phyloP scores from a whole-genome alignment of 345 rosid species.

The Acer saccharum region DNA sequence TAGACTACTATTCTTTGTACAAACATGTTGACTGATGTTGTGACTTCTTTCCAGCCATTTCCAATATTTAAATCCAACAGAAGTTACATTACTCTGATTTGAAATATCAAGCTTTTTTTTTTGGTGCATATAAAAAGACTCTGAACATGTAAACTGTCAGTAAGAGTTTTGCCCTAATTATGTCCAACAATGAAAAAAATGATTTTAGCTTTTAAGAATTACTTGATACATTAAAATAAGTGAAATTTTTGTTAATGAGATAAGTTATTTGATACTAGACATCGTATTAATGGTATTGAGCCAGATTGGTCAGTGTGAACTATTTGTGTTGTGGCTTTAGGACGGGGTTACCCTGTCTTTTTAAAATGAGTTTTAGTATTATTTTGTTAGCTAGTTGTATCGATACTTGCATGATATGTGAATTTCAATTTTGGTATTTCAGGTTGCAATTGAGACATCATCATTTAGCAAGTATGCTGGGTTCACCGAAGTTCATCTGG shows the following conservation, averaged over 20 bases:
- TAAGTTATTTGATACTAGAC: background rate
- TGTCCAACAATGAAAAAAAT: background rate
- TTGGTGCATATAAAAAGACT: too few relatives aligned
- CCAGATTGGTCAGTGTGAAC: background rate
- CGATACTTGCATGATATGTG: background rate
- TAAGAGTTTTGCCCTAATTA: too few relatives aligned
- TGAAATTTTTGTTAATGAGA: background rate
- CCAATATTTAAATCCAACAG: too few relatives aligned
- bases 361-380: background rate
- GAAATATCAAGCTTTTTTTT: too few relatives aligned
- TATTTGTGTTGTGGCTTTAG: background rate
- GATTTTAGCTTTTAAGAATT: too few relatives aligned
- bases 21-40: too few relatives aligned
- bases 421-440: slow-evolving; percentile 17
- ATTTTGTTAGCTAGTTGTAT: background rate
- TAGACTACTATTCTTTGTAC: too few relatives aligned
- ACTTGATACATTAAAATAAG: background rate
- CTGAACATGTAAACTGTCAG: too few relatives aligned
- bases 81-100: too few relatives aligned
- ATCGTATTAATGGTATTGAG: background rate
- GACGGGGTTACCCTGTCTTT: background rate
- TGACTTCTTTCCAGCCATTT: too few relatives aligned
- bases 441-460: slow-evolving; percentile 92
- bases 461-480: slow-evolving; percentile 98
- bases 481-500: slow-evolving; percentile 93